Conservation (phyloP, 345 rosid genomes). For the Punica granatum region DNA sequence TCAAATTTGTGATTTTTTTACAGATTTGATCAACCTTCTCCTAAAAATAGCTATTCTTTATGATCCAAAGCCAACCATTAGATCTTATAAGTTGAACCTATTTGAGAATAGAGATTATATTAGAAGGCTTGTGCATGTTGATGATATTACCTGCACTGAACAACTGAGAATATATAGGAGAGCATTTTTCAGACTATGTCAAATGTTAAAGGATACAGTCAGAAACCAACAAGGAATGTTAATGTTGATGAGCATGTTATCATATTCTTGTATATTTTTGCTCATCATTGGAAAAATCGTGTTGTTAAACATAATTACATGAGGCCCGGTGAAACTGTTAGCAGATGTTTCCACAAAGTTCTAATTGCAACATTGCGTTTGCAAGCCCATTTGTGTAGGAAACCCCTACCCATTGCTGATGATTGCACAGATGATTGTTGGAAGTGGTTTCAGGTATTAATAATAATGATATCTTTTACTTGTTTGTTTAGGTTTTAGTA, state of each 20-base stretch:
- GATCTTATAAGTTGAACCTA: background rate
- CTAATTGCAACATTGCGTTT: background rate
- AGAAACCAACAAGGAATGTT: background rate
- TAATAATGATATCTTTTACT: background rate
- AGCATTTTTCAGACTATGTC: background rate
- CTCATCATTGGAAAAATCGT: constrained; percentile 1
- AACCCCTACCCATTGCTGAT: background rate
- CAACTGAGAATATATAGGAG: background rate
- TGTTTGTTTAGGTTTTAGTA: background rate
- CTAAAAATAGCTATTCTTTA: background rate
- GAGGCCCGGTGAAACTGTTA: background rate
- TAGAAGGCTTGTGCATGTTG: background rate
- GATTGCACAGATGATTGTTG: constrained; percentile 6
- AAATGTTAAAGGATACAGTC: background rate
- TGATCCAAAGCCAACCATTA: background rate
- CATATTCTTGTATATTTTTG: background rate
- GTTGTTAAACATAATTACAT: background rate
- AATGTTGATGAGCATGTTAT: background rate
- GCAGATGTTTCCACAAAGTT: background rate
- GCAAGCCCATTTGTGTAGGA: background rate
- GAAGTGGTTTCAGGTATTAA: constrained; percentile 9
- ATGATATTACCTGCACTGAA: too few relatives aligned
- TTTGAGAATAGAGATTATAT: background rate
- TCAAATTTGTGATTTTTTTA: background rate
- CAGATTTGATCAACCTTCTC: too few relatives aligned